Conservation (phyloP, 2,329 filamentous ascomycete genomes). For the Alternaria gaisen region DNA sequence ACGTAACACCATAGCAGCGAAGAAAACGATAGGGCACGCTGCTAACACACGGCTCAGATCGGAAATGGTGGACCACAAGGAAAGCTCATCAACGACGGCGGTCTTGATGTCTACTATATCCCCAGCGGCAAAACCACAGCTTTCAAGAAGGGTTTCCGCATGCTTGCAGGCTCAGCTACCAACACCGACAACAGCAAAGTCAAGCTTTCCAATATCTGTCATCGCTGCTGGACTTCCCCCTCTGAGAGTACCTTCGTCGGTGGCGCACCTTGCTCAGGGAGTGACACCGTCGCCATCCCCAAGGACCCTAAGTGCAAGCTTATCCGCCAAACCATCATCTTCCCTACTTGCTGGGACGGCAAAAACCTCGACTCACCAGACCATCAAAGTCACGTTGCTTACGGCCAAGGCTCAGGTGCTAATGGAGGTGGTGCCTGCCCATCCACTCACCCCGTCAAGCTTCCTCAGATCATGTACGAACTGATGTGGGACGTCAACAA, state of each 20-base stretch:
- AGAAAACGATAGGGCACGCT: background rate
- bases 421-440: slow-evolving; percentile 60
- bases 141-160: slow-evolving; percentile 50
- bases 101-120: slow-evolving; percentile 49
- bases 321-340: slow-evolving; percentile 64
- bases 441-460: slow-evolving; percentile 46
- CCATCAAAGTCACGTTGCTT: slow-evolving; percentile 56
- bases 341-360: slow-evolving; percentile 49
- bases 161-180: slow-evolving; percentile 42
- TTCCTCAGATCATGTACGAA: slow-evolving; percentile 49
- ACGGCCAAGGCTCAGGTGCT: slow-evolving; percentile 56
- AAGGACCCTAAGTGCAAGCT: slow-evolving; percentile 59
- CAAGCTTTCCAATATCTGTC: slow-evolving; percentile 41
- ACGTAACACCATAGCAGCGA: background rate
- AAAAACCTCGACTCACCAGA: slow-evolving; percentile 46
- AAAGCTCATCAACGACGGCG: slow-evolving; percentile 46
- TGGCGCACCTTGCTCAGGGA: slow-evolving; percentile 60
- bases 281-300: slow-evolving; percentile 62
- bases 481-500: slow-evolving; percentile 48
- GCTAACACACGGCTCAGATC: slow-evolving; percentile 15
- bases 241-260: slow-evolving; percentile 60
- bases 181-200: slow-evolving; percentile 46
- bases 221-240: slow-evolving; percentile 53
- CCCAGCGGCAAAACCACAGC: slow-evolving; percentile 45
- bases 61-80: slow-evolving; percentile 48